Base-by-base conservation (phyloP, 768 basidiomycete genomes). In the Suillus brevipes region DNA sequence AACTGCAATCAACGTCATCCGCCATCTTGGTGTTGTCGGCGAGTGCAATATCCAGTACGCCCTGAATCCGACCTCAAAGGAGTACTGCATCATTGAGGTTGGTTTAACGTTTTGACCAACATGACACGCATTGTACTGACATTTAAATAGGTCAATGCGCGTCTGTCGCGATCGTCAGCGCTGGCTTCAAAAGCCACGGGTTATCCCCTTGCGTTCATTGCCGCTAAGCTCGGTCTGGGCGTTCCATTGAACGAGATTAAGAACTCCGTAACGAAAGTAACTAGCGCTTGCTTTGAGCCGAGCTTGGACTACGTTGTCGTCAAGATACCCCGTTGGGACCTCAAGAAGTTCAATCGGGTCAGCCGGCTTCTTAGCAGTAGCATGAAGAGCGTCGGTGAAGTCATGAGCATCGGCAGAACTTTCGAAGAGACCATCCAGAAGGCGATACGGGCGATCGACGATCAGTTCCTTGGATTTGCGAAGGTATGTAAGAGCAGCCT, bases 41-140 rank as follows among this genome's bases (percentile, higher is more conserved):
- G 97, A 99, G 80, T 99, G 97, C 78, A 99, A 99, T 76, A 99
- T 99, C 68, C 97, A 99, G 76, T 99, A 99, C 73, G 97, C 97
- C 4, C 85, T 99, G 71, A 98, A 98, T 78, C 97, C 97, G 1
- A 84, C 82, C 60, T 98, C 97, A 28, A 91, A 92, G 72, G 94
- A 98, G 73, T 99, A 99, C 75, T 99, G 97, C 77, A 98, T 99
- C 74, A 99, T 99, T 77, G 97, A 99, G 82, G 92, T 91, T 64
- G 61, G 77, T 74, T 65, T 31, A 16, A 43, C 38, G 63, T 62
- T 55, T 63, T 64, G 2, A 45, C 18, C 23, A 37, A 53, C 18
- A 12, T 18, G 40, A 53, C 10, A 14, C 14, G 37, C 13, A 65
- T 60, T 60, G 36, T 68, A 38, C 63, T 71, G 3, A 64, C 31